Base-by-base conservation (phyloP, 768 basidiomycete genomes). In the Macrolepiota dolichaula region DNA sequence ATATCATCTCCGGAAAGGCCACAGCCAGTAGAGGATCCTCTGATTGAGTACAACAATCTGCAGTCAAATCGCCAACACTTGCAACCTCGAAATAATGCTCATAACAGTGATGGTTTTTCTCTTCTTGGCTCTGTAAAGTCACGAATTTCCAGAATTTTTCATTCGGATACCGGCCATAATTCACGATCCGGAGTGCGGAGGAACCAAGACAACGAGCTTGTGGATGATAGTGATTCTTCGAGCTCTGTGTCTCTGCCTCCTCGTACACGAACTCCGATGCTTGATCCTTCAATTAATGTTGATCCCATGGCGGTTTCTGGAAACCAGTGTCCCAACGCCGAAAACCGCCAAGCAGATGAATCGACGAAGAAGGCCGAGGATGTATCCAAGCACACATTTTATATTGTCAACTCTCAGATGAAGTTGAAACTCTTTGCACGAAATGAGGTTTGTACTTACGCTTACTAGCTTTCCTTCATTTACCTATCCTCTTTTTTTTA, bases 361-460 rank as follows among this genome's bases (percentile, higher is more conserved):
- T n/a, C 61, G 25, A 53, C 25, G 27, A 69, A 69, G 55, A 61
- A 63, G n/a, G 67, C 73, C 1, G 78, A 78, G 38, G 88, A 92
- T 60, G 89, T 94, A 4, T 92, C 90, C 42, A 93, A 91, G 66
- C 96, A 98, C 73, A 96, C 93, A 1, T 98, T 98, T 73, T 97
- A 92, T 68, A 84, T 99, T 61, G 81, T 88, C 63, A 98, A 97
- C 70, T 88, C 93, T 7, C 96, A 99, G 73, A 87, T 90, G 81
- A 83, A 85, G 57, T 74, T 98, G 65, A 95, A 96, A 73, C 71
- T 98, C 13, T 86, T 85, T 61, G 94, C 97, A 7, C 87, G 86
- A 69, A 96, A 89, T 70, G 92, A 97, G 76, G 92, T 91, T 49
- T 52, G 79, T 53, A 32, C 15, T 13, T 13, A 36, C 51, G 54